A percentile compares a stretch with the other conserved stretches of the same genome.
These are phyloP conservation scores for Triticum aestivum DNA, from an alignment of 176 grass and related monocot species.

Conservation along the genomic window IWGSC_CS_RefSeq_v2.1 NC_057800.1:14339653-14340152, in stretches of 20 bases:
- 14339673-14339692: slow-evolving; percentile 1
- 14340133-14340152: slow-evolving; percentile 56
- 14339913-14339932: neutral
- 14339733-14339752: neutral
- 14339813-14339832: neutral
- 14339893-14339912: neutral
- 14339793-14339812: neutral
- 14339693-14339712: neutral
- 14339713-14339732: neutral
- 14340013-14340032: slow-evolving; percentile 48
- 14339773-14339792: neutral
- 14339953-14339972: neutral
- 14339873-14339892: neutral
- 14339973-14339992: slow-evolving; percentile 3
- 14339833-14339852: neutral
- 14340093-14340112: slow-evolving; percentile 20
- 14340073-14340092: slow-evolving; percentile 34
- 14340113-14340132: slow-evolving; percentile 17
- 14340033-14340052: slow-evolving; percentile 42
- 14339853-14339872: neutral
- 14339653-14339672: neutral
- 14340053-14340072: slow-evolving; percentile 37
- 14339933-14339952: neutral
- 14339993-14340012: slow-evolving; percentile 16
- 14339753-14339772: neutral